Conservation (phyloP, 768 basidiomycete species). For the Mycena crocata region DNA sequence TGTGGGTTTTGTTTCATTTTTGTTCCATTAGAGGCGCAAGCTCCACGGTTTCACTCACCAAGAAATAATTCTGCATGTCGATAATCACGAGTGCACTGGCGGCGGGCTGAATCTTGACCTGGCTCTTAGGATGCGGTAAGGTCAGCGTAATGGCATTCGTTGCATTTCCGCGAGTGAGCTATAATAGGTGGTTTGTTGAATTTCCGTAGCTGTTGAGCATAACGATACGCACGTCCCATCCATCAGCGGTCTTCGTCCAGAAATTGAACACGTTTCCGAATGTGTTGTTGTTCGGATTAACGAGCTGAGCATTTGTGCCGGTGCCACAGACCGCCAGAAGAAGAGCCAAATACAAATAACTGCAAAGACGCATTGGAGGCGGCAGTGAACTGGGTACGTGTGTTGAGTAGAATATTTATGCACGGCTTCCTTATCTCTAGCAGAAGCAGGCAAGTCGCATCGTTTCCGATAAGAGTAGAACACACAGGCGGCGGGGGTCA, state of each 20-base stretch:
- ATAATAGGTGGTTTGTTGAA: no score
- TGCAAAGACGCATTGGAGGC: no score
- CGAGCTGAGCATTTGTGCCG: no score
- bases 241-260: conserved; percentile 41
- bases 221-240: conserved; percentile 41
- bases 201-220: not conserved
- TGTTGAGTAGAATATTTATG: no score
- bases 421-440: no score
- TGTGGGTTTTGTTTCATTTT: not conserved
- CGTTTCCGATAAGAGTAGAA: no score
- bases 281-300: conserved; percentile 14
- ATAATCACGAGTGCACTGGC: conserved; percentile 49
- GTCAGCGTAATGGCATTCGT: conserved; percentile 41
- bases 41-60: conserved; percentile 11
- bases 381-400: no score
- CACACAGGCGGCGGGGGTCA: no score
- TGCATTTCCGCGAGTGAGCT: conserved; percentile 44
- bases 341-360: no score
- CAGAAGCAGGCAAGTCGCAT: no score
- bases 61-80: conserved; percentile 50
- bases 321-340: no score
- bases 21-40: no score
- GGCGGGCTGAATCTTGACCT: conserved; percentile 44
- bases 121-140: conserved; percentile 38
- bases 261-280: conserved; percentile 47